phyloP scores from a whole-genome alignment of 352 stramenopile genomes.

The Globisporangium canariense region DNA sequence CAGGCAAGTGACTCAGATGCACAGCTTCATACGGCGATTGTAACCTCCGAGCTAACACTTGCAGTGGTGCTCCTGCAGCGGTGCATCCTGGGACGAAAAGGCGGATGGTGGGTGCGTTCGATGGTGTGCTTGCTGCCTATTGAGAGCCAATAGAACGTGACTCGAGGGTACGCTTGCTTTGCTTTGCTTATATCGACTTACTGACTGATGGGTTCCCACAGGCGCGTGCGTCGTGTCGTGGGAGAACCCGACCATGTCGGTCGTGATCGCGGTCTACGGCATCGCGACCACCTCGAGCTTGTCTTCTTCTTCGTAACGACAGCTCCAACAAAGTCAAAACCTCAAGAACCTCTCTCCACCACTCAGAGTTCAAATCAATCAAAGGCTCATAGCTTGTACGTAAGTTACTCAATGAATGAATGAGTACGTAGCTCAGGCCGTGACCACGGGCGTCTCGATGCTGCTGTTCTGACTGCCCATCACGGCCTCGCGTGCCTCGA shows the following conservation, averaged over 20 bases:
- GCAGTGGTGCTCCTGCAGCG: conserved; percentile 18
- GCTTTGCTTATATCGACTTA: not conserved
- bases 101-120: conserved; percentile 37
- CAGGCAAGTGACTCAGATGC: conserved; percentile 22
- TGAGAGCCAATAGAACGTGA: not conserved
- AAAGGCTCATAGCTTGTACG: too few species aligned
- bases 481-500: conserved; percentile 32
- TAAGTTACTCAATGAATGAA: not conserved
- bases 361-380: too few species aligned
- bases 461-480: conserved; percentile 18
- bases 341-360: too few species aligned
- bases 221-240: conserved; percentile 68
- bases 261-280: conserved; percentile 66
- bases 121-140: too few species aligned
- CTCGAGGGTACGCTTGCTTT: too few species aligned
- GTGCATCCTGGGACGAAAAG: conserved; percentile 73
- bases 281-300: conserved; percentile 37
- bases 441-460: conserved; percentile 26
- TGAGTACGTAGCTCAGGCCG: conserved; percentile 10
- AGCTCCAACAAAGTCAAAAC: too few species aligned
- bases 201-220: conserved; percentile 10
- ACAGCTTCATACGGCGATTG: too few species aligned
- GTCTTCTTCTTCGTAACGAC: not conserved
- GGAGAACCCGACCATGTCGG: conserved; percentile 72
- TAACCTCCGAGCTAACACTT: too few species aligned